phyloP scores from a whole-genome alignment of 306 rosid genomes.

The Vigna mungo region DNA sequence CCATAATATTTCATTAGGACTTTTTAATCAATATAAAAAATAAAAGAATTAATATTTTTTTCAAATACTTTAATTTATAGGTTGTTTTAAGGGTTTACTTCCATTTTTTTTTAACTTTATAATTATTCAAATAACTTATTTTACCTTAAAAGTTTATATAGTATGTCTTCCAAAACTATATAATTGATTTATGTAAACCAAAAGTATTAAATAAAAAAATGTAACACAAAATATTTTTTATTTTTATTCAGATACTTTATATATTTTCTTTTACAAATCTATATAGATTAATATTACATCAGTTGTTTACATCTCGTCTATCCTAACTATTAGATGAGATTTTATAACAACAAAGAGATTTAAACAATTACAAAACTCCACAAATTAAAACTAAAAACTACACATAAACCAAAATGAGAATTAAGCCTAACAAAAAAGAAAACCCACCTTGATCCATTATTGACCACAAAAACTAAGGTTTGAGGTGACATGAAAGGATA shows the following conservation, averaged over 20 bases:
- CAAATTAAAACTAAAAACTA: not conserved
- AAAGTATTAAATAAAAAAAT: not conserved
- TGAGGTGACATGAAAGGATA: not conserved
- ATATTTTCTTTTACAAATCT: not conserved
- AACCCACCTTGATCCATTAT: too few relatives aligned
- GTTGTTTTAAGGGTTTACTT: not conserved
- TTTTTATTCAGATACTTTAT: not conserved
- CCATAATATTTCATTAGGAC: too few relatives aligned
- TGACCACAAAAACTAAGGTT: constrained; percentile 14
- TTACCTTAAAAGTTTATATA: too few relatives aligned
- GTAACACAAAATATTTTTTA: not conserved
- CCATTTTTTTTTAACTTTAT: too few relatives aligned
- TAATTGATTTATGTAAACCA: not conserved
- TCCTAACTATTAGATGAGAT: not conserved
- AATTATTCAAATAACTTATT: too few relatives aligned
- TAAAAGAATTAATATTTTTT: too few relatives aligned
- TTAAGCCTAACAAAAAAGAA: not conserved
- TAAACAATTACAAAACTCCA: not conserved
- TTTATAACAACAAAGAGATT: not conserved
- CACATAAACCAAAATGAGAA: not conserved
- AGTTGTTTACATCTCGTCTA: not conserved
- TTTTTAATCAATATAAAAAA: too few relatives aligned
- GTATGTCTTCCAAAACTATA: too few relatives aligned
- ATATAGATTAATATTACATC: not conserved
- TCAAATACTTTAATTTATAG: not conserved